Conservation (phyloP, 2,329 filamentous ascomycete genomes). For the Penicillium nordicum region DNA sequence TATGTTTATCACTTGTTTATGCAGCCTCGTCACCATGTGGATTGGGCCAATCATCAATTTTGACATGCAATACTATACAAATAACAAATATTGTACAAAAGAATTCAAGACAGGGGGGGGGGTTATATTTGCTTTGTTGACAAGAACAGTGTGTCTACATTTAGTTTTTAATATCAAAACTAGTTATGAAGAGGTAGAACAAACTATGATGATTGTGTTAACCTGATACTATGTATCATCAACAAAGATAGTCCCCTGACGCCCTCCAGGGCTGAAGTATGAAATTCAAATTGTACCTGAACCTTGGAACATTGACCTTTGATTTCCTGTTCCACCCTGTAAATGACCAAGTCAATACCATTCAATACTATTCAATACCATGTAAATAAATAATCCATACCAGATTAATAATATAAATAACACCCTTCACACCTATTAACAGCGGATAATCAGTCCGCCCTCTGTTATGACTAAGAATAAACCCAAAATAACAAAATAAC, state of each 20-base stretch:
- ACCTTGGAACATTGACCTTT: background rate
- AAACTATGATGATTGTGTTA: background rate
- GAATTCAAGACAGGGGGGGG: background rate
- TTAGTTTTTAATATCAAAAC: background rate
- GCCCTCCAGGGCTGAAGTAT: background rate
- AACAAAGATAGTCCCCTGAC: background rate
- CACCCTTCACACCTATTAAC: background rate
- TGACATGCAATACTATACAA: background rate
- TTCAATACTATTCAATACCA: background rate
- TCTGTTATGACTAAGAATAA: conserved; percentile 1
- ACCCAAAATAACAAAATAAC: conserved; percentile 2
- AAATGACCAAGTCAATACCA: background rate
- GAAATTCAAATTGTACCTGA: background rate
- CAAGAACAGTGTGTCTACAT: background rate
- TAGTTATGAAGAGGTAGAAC: background rate
- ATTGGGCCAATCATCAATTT: conserved; percentile 9
- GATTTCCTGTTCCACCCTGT: background rate
- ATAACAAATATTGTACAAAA: background rate
- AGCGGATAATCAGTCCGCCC: background rate
- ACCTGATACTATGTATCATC: background rate
- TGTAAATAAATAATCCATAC: background rate
- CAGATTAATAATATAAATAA: background rate
- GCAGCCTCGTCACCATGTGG: conserved; percentile 18
- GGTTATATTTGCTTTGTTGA: background rate
- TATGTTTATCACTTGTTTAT: conserved; percentile 12